Base-by-base conservation (phyloP, 1,284 basidiomycete species). In the Ustilago loliicola region DNA sequence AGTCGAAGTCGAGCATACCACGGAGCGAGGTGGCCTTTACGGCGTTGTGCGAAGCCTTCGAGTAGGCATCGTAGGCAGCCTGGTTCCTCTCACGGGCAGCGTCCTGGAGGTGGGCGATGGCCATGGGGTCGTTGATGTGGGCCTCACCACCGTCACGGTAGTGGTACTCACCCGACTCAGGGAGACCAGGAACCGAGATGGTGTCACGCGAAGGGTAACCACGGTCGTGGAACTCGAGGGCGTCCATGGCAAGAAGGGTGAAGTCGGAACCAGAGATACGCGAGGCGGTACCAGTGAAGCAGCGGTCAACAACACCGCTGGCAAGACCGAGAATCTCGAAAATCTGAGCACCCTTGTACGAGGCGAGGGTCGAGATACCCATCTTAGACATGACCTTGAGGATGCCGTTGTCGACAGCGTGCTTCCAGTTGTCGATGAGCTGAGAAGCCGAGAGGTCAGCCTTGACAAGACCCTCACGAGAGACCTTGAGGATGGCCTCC, bases 311-410 rank as follows among this genome's bases (percentile, higher is more conserved):
- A 42, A 85, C 82, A 19, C 58, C 47, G 51, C 69, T 77, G 69
- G 76, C 83, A 40, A 85, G 74, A 72, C 83, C 83, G 47, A 85
- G 82, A 34, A 80, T 82, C 69, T 85, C 83, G 57, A 85, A 85
- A 65, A 85, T 85, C 72, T 85, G 83, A 17, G 83, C 83, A 50
- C 82, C 83, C 80, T 85, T 85, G 83, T 84, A 84, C 61, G 83
- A 84, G 65, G 75, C 66, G 23, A 84, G 79, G 17, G 83, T 84
- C 4, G 83, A 84, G 64, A 84, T 84, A 66, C 83, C 83, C 83
- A 84, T 84, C 77, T 84, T 84, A 48, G 80, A 82, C 82, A 84
- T 83, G 60, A 82, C 79, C 80, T 84, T 84, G 40, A 83, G 73
- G 45, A 84, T 82, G 63, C 83, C 83, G 61, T 73, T 69, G 72